These are phyloP conservation scores for Rhodotorula sp. DNA, from an alignment of 1,284 basidiomycete species.

Conservation along the genomic window DNA sequence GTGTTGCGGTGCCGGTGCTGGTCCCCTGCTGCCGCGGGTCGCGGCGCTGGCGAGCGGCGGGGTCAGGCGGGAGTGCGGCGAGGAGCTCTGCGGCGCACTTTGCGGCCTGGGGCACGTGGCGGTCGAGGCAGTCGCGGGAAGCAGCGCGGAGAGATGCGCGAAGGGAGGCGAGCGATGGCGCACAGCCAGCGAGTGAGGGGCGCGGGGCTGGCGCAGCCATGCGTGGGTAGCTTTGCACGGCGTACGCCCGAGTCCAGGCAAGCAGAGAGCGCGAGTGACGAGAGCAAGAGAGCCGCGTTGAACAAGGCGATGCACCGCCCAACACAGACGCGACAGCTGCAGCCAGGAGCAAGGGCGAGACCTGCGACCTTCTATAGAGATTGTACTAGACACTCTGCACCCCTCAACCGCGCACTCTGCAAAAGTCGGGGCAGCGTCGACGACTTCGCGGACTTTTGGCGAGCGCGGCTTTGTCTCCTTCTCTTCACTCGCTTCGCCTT, in stretches of 20 bases:
- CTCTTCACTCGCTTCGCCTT: background rate
- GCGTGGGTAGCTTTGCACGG: background rate
- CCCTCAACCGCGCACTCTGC: too few relatives aligned
- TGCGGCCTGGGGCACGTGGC: slow-evolving; percentile 27
- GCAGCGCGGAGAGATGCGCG: slow-evolving; percentile 17
- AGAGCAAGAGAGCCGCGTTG: too few relatives aligned
- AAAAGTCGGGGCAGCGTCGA: too few relatives aligned
- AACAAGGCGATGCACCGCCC: too few relatives aligned
- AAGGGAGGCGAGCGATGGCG: background rate
- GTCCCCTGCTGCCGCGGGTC: background rate
- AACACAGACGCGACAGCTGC: too few relatives aligned
- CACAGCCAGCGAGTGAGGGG: background rate
- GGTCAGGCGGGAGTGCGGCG: slow-evolving; percentile 14
- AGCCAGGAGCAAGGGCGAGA: too few relatives aligned
- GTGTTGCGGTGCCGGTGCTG: background rate
- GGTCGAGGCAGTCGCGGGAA: slow-evolving; percentile 1
- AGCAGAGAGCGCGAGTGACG: background rate
- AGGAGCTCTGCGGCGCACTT: slow-evolving; percentile 42
- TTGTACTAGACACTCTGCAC: too few relatives aligned
- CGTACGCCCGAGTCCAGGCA: background rate
- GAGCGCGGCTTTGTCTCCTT: background rate
- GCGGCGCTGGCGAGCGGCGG: background rate
- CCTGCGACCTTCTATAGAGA: too few relatives aligned
- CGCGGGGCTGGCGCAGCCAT: background rate
- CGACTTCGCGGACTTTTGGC: too few relatives aligned